Conservation (phyloP, 495 filamentous ascomycete genomes). For the Penicillium turbatum region DNA sequence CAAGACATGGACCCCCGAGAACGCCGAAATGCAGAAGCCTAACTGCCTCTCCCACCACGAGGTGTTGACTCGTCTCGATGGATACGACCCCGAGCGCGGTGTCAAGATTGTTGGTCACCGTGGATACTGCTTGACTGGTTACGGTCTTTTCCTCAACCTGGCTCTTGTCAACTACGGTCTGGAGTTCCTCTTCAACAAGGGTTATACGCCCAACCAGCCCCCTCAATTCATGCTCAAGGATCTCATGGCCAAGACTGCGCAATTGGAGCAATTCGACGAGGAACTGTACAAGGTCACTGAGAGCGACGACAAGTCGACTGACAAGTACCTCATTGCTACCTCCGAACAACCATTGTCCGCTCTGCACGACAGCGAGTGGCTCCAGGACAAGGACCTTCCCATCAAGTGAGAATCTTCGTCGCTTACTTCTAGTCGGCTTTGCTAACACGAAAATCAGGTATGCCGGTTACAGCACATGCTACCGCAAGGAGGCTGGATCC, state of each 20-base stretch:
- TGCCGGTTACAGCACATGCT: conserved; percentile 91
- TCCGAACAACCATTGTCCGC: conserved; percentile 93
- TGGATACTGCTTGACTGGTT: conserved; percentile 85
- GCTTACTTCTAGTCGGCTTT: background rate
- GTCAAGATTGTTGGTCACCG: conserved; percentile 94
- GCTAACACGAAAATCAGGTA: conserved; percentile 46
- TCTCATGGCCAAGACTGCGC: conserved; percentile 98
- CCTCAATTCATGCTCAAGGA: conserved; percentile 95
- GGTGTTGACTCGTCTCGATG: conserved; percentile 79
- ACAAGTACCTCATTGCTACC: conserved; percentile 97
- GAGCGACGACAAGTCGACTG: conserved; percentile 68
- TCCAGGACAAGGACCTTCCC: conserved; percentile 77
- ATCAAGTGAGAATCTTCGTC: conserved; percentile 55
- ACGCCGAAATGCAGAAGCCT: conserved; percentile 62
- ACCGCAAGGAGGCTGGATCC: conserved; percentile 86
- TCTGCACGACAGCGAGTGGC: conserved; percentile 90
- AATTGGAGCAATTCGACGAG: conserved; percentile 96
- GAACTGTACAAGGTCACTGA: conserved; percentile 95
- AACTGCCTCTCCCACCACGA: conserved; percentile 88
- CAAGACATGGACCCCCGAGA: conserved; percentile 74
- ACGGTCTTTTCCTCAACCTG: conserved; percentile 90
- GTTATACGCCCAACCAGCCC: conserved; percentile 85
- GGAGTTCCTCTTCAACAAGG: conserved; percentile 71
- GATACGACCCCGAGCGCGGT: conserved; percentile 90
- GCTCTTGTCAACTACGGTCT: conserved; percentile 92